These are phyloP conservation scores for Metschnikowia shivogae DNA, from an alignment of 805 yeast genomes.

Conservation along the genomic window DNA sequence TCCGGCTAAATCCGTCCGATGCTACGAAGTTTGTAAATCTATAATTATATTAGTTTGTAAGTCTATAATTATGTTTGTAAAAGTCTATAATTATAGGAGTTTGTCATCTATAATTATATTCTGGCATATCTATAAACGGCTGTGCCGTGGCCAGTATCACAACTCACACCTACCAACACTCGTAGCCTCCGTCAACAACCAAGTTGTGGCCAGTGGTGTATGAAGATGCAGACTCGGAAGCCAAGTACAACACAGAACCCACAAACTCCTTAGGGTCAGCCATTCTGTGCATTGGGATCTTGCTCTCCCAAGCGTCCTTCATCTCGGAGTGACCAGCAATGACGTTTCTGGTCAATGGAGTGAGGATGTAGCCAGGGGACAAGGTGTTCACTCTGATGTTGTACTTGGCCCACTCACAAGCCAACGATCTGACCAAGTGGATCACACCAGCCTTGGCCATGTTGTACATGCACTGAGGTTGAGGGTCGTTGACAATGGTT, in stretches of 20 bases:
- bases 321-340: slow-evolving; percentile 55
- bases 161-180: slow-evolving; percentile 58
- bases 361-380: slow-evolving; percentile 77
- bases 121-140: slow-evolving; percentile 1
- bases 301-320: slow-evolving; percentile 68
- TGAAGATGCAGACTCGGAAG: slow-evolving; percentile 63
- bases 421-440: slow-evolving; percentile 70
- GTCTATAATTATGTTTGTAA: too few relatives aligned
- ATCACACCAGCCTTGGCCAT: slow-evolving; percentile 86
- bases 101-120: neutral
- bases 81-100: too few relatives aligned
- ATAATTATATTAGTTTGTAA: too few relatives aligned
- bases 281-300: slow-evolving; percentile 76
- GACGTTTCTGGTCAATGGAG: slow-evolving; percentile 74
- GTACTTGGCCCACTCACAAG: slow-evolving; percentile 78
- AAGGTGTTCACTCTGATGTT: slow-evolving; percentile 73
- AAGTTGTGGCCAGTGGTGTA: slow-evolving; percentile 84
- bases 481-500: slow-evolving; percentile 72
- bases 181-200: slow-evolving; percentile 84
- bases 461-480: slow-evolving; percentile 76
- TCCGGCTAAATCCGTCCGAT: too few relatives aligned
- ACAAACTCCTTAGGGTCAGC: slow-evolving; percentile 82
- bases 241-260: slow-evolving; percentile 70
- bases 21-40: too few relatives aligned
- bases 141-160: slow-evolving; percentile 3